These are phyloP conservation scores for Volutella citrinella DNA, from an alignment of 2,329 filamentous ascomycete species.

Conservation along the genomic window DNA sequence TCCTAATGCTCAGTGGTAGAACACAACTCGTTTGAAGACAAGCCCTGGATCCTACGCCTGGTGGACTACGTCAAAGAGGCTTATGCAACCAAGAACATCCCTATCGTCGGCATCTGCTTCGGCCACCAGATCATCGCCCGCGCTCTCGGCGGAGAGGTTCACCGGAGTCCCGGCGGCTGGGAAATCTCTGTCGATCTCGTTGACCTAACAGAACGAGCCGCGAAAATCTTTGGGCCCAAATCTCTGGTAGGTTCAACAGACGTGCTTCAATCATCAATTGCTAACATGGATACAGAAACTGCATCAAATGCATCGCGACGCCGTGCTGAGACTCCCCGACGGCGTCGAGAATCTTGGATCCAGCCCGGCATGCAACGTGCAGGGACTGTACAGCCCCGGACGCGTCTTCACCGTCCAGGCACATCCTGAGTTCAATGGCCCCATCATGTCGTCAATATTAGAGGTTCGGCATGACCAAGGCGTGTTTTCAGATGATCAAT, in stretches of 20 bases:
- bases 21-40: conserved; percentile 36
- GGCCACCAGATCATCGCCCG: conserved; percentile 45
- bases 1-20: too few relatives aligned
- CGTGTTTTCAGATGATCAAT: conserved; percentile 25
- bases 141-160: conserved; percentile 36
- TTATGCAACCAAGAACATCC: conserved; percentile 25
- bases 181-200: conserved; percentile 40
- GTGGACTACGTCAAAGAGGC: conserved; percentile 31
- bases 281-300: conserved; percentile 20
- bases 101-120: conserved; percentile 44
- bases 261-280: accelerated
- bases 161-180: conserved; percentile 36
- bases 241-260: conserved; percentile 17
- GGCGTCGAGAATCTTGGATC: conserved; percentile 36
- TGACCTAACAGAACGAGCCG: conserved; percentile 34
- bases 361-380: conserved; percentile 35
- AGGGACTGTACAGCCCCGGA: conserved; percentile 37
- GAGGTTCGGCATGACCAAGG: conserved; percentile 22
- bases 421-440: conserved; percentile 40
- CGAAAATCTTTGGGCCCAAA: conserved; percentile 30
- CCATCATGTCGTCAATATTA: conserved; percentile 34
- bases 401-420: conserved; percentile 39
- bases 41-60: conserved; percentile 39
- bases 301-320: conserved; percentile 45
- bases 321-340: conserved; percentile 35